Evolutionary conservation across 345 rosid genomes (phyloP).

Genomic region (Aquilaria malaccensis): DNA sequence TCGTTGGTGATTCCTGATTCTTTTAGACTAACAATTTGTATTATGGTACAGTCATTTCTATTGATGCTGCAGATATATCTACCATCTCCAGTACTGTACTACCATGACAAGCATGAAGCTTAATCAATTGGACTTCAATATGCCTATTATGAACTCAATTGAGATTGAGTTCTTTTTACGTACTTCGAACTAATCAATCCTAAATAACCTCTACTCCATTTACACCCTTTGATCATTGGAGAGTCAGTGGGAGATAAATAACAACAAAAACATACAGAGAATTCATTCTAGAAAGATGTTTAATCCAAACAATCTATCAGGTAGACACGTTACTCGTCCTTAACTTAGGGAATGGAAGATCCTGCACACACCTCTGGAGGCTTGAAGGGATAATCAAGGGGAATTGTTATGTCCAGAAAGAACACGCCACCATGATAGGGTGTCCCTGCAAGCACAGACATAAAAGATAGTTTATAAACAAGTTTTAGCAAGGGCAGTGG

Average conservation of each 20-base stretch:
- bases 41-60: no score
- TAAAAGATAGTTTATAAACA: background rate
- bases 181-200: no score
- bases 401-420: constrained; percentile 73
- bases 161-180: no score
- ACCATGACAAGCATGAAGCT: no score
- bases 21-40: no score
- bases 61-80: no score
- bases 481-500: no score
- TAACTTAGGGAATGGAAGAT: background rate
- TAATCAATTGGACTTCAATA: no score
- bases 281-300: background rate
- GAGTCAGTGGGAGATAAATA: background rate
- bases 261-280: background rate
- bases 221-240: background rate
- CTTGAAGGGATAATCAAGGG: constrained; percentile 79
- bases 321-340: background rate
- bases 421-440: constrained; percentile 86
- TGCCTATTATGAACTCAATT: no score
- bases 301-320: background rate
- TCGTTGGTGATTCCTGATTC: no score
- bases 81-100: no score
- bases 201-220: no score
- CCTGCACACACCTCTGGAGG: constrained; percentile 68
- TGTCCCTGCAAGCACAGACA: constrained; percentile 41